Percentiles rank a stretch among this genome's conserved stretches.
These are phyloP conservation scores for Nemania diffusa DNA, from an alignment of 2,329 filamentous ascomycete genomes.

Conservation along the genomic window DNA sequence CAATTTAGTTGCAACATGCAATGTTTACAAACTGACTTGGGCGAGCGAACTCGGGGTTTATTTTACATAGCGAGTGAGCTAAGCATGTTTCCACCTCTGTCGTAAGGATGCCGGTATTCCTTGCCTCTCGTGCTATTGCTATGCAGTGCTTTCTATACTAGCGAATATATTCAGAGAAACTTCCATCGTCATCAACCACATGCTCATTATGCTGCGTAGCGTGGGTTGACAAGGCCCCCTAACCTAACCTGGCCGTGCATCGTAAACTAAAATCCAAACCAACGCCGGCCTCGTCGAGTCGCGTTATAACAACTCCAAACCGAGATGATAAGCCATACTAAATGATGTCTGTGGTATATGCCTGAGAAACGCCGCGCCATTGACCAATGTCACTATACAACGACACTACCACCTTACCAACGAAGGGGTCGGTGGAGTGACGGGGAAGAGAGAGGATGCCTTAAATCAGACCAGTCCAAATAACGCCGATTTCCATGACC, in stretches of 20 bases:
- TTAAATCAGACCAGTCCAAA: not conserved
- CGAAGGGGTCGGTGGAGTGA: not conserved
- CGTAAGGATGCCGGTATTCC: not conserved
- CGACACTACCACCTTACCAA: not conserved
- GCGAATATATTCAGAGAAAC: not conserved
- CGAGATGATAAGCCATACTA: slow-evolving; percentile 3
- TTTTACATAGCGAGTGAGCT: not conserved
- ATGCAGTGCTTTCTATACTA: not conserved
- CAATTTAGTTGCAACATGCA: not conserved
- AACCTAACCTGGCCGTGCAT: slow-evolving; percentile 1
- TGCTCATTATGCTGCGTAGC: not conserved
- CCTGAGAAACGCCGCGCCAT: slow-evolving; percentile 23
- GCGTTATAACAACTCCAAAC: slow-evolving; percentile 1
- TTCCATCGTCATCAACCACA: not conserved
- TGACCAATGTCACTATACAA: slow-evolving; percentile 19
- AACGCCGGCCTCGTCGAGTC: not conserved
- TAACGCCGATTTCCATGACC: slow-evolving; percentile 6
- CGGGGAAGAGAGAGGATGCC: not conserved
- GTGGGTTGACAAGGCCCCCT: not conserved
- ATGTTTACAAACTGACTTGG: not conserved
- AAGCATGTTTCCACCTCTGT: not conserved
- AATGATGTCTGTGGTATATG: slow-evolving; percentile 25
- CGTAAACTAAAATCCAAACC: not conserved
- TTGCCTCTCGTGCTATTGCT: not conserved
- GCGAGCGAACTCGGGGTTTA: not conserved